Evolutionary conservation across 2,329 filamentous ascomycete species (phyloP).

Genomic region (Claviceps sp.): DNA sequence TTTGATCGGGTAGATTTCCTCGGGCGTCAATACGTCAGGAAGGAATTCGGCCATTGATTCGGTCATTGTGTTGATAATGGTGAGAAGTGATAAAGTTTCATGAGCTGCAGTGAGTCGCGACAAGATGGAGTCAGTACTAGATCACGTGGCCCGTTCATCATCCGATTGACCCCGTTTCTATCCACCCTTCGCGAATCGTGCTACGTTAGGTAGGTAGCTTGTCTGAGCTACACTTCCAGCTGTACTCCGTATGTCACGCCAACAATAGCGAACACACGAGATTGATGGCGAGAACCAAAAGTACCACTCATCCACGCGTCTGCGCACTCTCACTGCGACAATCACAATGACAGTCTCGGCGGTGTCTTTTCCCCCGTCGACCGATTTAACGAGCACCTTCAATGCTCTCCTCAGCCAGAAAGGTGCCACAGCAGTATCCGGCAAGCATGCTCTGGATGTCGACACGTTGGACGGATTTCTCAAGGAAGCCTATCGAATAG

Average conservation of each 20-base stretch:
- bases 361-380: conserved; percentile 19
- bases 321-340: neutral
- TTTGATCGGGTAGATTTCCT: too few species aligned
- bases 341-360: conserved; percentile 4
- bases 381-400: conserved; percentile 55
- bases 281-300: neutral
- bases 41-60: too few species aligned
- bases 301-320: neutral
- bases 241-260: neutral
- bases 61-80: too few species aligned
- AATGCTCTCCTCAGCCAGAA: conserved; percentile 49
- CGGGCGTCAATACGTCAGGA: too few species aligned
- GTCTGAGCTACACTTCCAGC: neutral
- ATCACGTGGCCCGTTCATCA: neutral
- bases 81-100: too few species aligned
- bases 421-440: conserved; percentile 35
- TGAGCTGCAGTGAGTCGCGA: too few species aligned
- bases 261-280: neutral
- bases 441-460: conserved; percentile 22
- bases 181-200: neutral
- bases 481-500: conserved; percentile 88
- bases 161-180: neutral
- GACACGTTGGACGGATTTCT: conserved; percentile 70
- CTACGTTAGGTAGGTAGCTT: neutral
- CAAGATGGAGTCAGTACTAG: too few species aligned